Evolutionary conservation across 225 moss, liverwort and hornwort genomes (phyloP), one percentile per base, ranked within the genome.

Genomic region (Physcomitrium patens): DNA sequence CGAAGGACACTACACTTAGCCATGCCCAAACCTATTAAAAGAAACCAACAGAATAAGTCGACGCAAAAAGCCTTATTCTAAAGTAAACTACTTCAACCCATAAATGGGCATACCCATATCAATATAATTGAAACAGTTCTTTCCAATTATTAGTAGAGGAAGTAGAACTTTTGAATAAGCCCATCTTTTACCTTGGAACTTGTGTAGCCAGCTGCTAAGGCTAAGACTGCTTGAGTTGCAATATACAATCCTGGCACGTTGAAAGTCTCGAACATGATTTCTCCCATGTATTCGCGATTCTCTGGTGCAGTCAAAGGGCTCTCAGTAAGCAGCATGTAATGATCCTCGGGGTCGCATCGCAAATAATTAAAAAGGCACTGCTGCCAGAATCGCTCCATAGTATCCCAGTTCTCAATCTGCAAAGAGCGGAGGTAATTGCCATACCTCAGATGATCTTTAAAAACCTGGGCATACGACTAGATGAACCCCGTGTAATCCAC

Each of bases 361-460:
- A 93, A 77, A 78, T 93, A 93, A 70, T 91, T 93, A 72, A 93
- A 93, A 62, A 93, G 91, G 75, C 93, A 93, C 47, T 93, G 93
- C 77, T 93, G 93, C 93, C 93, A 93, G 62, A 89, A 93, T 44
- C 93, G 82, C 85, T 93, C 93, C 93, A 93, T 93, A 6, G 93
- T 93, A 72, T 93, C 93, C 93, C 93, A 93, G 57, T 93, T 93
- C 70, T 93, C 93, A 47, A 93, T 89, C 93, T 93, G 82, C 57
- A 49, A 69, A 49, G 1, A 28, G 22, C 49, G 49, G 28, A 76
- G 22, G 49, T 10, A 48, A 17, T 22, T 20, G 31, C 19, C 28
- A 47, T 58, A 19, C 22, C 37, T 51, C 22, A 10, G 17, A 17
- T 17, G 19, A 44, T 20, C 58, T 22, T 51, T 48, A 50, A n/a